phyloP scores from a whole-genome alignment of 108 stramenopile genomes.

The Cyclotella baltica region DNA sequence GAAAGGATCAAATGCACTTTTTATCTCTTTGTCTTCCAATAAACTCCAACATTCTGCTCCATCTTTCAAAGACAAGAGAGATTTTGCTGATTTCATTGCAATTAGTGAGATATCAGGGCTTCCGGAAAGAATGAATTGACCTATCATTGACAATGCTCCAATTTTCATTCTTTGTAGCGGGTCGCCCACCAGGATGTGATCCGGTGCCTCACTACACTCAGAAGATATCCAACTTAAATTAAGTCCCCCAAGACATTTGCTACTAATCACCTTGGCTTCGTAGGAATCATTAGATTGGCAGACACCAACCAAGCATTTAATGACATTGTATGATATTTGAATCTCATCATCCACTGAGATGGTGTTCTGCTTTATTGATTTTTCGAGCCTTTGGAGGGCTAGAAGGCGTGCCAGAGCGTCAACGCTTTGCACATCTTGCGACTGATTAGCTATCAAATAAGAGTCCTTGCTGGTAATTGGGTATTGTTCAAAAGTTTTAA shows the following conservation, averaged over 20 bases:
- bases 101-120: conserved; percentile 51
- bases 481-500: conserved; percentile 45
- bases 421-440: conserved; percentile 8
- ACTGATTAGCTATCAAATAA: neutral
- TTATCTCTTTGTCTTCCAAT: conserved; percentile 31
- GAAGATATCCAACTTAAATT: conserved; percentile 3
- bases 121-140: conserved; percentile 52
- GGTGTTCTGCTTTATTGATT: conserved; percentile 8
- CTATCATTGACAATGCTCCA: conserved; percentile 33
- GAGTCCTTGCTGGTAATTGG: conserved; percentile 28
- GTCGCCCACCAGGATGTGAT: neutral
- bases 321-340: conserved; percentile 2
- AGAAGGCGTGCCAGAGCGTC: conserved; percentile 43
- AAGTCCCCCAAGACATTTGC: conserved; percentile 59
- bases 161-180: conserved; percentile 47
- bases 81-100: conserved; percentile 64
- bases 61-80: conserved; percentile 48
- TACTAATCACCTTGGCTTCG: conserved; percentile 50
- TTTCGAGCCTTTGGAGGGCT: conserved; percentile 45
- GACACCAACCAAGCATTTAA: conserved; percentile 25
- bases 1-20: conserved; percentile 40
- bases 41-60: conserved; percentile 52
- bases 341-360: neutral
- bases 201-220: neutral
- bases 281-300: conserved; percentile 48